Evolutionary conservation across 805 yeast genomes (phyloP).

Genomic region (Vanderwaltozyma verrucispora): DNA sequence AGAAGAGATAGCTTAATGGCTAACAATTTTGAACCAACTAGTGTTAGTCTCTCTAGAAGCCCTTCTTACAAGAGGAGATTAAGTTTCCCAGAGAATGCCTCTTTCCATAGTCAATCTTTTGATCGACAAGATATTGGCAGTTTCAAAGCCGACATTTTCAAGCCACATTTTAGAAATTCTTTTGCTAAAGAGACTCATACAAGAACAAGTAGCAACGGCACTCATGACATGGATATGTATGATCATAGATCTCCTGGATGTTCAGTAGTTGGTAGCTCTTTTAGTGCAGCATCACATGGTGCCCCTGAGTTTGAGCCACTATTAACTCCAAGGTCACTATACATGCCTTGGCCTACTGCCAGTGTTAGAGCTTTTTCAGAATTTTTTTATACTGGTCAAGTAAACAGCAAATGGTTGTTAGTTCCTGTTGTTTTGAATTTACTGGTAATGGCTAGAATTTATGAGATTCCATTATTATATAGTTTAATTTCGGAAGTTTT

Average conservation of each 20-base stretch:
- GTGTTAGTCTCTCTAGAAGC: conserved; percentile 21
- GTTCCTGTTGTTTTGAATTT: conserved; percentile 60
- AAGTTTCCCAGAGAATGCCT: conserved; percentile 9
- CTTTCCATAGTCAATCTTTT: conserved; percentile 7
- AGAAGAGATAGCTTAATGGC: conserved; percentile 7
- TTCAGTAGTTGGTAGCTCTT: conserved; percentile 9
- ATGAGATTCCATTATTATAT: conserved; percentile 59
- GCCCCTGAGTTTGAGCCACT: conserved; percentile 42
- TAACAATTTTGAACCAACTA: conserved; percentile 8
- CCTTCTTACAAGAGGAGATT: conserved; percentile 13
- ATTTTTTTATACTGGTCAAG: conserved; percentile 69
- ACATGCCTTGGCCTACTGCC: conserved; percentile 53
- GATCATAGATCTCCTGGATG: neutral
- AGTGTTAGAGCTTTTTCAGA: conserved; percentile 61
- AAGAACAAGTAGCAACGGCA: neutral
- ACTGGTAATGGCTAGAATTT: conserved; percentile 50
- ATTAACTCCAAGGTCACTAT: conserved; percentile 55
- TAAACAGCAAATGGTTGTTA: conserved; percentile 65
- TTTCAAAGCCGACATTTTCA: neutral
- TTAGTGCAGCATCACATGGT: conserved; percentile 9
- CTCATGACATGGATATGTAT: neutral
- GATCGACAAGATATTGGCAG: conserved; percentile 1
- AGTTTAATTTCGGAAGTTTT: conserved; percentile 60
- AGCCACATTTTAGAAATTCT: neutral
- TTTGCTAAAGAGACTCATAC: neutral